Base-by-base conservation (phyloP, 306 rosid species). In the Quercus mongolica region DNA sequence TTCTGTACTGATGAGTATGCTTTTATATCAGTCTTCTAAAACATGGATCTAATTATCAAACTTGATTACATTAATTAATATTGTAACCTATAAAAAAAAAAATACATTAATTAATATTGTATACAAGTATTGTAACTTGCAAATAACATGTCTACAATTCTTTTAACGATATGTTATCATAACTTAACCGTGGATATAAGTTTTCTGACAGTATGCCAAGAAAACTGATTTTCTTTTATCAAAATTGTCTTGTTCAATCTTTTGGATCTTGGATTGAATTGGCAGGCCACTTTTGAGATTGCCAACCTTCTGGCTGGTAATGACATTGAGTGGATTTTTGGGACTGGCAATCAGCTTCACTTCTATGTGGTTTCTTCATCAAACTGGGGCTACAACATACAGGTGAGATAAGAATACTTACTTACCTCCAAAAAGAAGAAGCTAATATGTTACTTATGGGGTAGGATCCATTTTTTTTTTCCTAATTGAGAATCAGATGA, bases 311-410 rank as follows among this genome's bases (percentile, higher is more conserved):
- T 96, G 99, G 99, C 15, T 90, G 83, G 99, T 96, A 77, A 87
- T 91, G 80, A 93, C 99, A 13, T 84, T 90, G 19, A 96, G 99
- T 74, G 99, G 99, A 75, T 65, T 91, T 88, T 84, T 93, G 88
- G 99, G 99, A 74, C 90, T 96, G 73, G 98, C 93, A 38, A 96
- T 96, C 83, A 93, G 98, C 88, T 96, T 96, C 89, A 89, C 99
- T n/a, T 96, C 99, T 25, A 91, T 96, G 99, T 93, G 99, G 99
- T 96, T 96, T 90, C 98, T 93, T 88, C 98, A 90, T 86, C 97
- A 96, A 84, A 96, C 99, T 9, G 91, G 99, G 72, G 99, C 99
- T 65, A 93, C 99, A 59, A 96, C 99, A 21, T 96, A 96, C 90
- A 93, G 98, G 99, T 96, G 65, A 76, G 76, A 73, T 79, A 62